Base-by-base conservation (phyloP, 495 filamentous ascomycete species). In the Lophiostoma macrostomum region DNA sequence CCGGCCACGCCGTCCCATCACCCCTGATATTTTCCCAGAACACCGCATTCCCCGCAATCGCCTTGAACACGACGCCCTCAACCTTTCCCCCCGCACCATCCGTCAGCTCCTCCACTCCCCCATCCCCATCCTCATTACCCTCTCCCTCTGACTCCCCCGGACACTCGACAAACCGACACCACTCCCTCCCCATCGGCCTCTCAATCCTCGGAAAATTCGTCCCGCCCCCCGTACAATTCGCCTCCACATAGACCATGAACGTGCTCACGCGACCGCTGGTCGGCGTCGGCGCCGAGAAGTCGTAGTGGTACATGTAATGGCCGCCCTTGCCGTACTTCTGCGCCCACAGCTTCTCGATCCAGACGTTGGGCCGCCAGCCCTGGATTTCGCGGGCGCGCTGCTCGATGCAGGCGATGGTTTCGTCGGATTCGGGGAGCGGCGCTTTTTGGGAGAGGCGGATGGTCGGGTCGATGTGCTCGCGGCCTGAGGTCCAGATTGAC, bases 11-110 rank as follows among this genome's bases (percentile, higher is more conserved):
- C 5, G 64, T 70, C 36, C 85, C 84, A 70, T 83, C 77, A 3
- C 73, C 64, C 14, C 74, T 58, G 53, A 90, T 62, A 70, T 90
- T 90, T 72, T 80, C 78, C 85, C 86, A 90, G 63, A 82, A 90
- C 13, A 90, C 76, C 4, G 84, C 85, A 69, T 84, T 86, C 18
- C 85, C 85, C 61, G 78, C 76, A 5, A 84, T 69, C 0, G 84
- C 80, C 55, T 77, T 77, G 59, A 88, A 87, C 35, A 82, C 87
- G 3, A 86, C 71, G 0, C 85, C 84, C 24, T 76, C 73, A n/a
- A n/a, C n/a, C n/a, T n/a, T n/a, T n/a, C n/a, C n/a, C n/a, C n/a
- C n/a, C n/a, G n/a, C n/a, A n/a, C n/a, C n/a, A n/a, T n/a, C n/a
- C n/a, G n/a, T n/a, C n/a, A n/a, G n/a, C 20, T 11, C 11, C 55